A percentile compares a stretch with the other conserved stretches of the same genome.
phyloP scores from a whole-genome alignment of 257 asterid species.

The Solanum paucissectum region DNA sequence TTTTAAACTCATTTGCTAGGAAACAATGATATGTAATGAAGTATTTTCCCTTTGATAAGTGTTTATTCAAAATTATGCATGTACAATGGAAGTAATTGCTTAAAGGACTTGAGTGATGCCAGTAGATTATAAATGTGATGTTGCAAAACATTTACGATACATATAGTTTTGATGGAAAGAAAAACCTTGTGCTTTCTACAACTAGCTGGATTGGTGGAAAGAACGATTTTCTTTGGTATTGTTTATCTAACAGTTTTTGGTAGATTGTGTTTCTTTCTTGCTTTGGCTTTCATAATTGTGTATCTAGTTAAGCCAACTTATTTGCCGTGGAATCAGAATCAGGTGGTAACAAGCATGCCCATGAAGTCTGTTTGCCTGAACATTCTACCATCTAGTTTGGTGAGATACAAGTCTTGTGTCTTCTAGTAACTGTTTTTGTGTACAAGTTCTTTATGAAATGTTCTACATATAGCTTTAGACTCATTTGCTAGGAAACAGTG shows the following conservation, averaged over 20 bases:
- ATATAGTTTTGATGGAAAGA: slow-evolving; percentile 19
- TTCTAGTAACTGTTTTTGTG: not conserved
- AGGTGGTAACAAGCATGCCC: not conserved
- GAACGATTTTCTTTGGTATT: slow-evolving; percentile 20
- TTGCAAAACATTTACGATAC: slow-evolving; percentile 12
- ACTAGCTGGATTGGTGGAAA: slow-evolving; percentile 25
- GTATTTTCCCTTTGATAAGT: not conserved
- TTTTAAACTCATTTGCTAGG: not conserved
- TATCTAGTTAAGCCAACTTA: slow-evolving; percentile 12
- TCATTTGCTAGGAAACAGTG: not conserved
- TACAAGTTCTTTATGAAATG: not conserved
- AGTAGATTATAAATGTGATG: slow-evolving; percentile 4
- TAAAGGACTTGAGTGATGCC: not conserved
- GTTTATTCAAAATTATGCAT: not conserved
- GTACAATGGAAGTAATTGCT: not conserved
- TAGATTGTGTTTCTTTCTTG: slow-evolving; percentile 16
- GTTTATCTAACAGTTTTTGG: slow-evolving; percentile 15
- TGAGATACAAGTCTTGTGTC: not conserved
- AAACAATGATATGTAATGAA: not conserved
- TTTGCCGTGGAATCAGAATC: not conserved
- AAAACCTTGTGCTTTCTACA: slow-evolving; percentile 23
- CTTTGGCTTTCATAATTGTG: slow-evolving; percentile 6
- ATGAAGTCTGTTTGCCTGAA: not conserved
- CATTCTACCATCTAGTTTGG: not conserved
- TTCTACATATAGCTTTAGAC: not conserved